Evolutionary conservation across 371 early-diverging fungal genomes (phyloP), one percentile per base, ranked within the genome.

Genomic region (Circinella umbellata): DNA sequence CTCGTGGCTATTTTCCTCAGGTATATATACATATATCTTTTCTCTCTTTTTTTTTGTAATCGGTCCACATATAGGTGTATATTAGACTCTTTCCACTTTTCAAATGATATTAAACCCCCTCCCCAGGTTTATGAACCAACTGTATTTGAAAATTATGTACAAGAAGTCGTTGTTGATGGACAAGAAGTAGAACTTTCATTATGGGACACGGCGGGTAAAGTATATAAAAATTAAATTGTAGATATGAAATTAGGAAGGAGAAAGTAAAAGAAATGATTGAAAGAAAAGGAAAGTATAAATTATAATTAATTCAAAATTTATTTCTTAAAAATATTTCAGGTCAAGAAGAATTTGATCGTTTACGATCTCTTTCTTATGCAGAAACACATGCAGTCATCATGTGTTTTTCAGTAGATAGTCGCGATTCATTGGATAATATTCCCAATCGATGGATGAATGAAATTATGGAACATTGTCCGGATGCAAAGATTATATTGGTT

Each of bases 151-250:
- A 94, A 94, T 72, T 95, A 94, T 82, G 91, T 91, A 0, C 91
- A 92, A 37, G 92, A 93, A 63, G 88, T 95, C 9, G 90, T 87
- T 72, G 86, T 93, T 0, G 91, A 93, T 73, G 91, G 91, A 38
- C 91, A 92, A 73, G 88, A 86, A 15, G 86, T 94, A 37, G 92
- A 91, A 73, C 76, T 98, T 15, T 92, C 93, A 14, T 79, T 98
- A 37, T 96, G 95, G 93, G 98, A 98, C 83, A 98, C 98, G 18
- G 94, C 94, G 61, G 96, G 97, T 73, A 92, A 90, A 42, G 11
- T 9, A 42, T 9, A 42, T 9, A 42, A 42, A 42, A 42, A 42
- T 9, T 9, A 42, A 42, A 42, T 9, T 9, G 11, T 6, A 3
- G 42, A 42, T 27, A 27, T 27, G 2, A 2, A 11, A 42, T 6